These are phyloP conservation scores for Inga oerstediana DNA, from an alignment of 306 rosid species.

Conservation along the genomic window DNA sequence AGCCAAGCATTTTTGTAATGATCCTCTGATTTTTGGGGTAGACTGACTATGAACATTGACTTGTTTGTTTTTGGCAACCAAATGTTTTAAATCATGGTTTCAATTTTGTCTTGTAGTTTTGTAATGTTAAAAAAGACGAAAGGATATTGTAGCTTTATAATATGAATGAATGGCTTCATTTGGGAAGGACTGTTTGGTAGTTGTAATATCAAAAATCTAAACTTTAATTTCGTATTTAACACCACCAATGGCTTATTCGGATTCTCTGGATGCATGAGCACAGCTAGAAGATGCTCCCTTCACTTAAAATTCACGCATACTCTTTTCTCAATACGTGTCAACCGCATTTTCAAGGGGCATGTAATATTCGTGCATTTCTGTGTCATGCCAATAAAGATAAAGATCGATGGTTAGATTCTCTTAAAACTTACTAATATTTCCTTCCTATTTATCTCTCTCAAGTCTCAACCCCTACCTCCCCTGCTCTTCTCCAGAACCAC, in stretches of 20 bases:
- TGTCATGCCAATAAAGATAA: constrained; percentile 6
- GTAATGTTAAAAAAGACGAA: background rate
- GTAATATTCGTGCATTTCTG: constrained; percentile 29
- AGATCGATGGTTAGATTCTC: background rate
- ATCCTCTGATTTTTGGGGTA: background rate
- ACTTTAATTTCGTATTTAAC: background rate
- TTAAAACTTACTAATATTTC: background rate
- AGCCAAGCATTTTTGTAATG: background rate
- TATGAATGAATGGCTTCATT: background rate
- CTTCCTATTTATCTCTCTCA: constrained; percentile 25
- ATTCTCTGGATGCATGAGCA: background rate
- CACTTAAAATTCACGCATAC: background rate
- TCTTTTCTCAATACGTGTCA: constrained; percentile 29
- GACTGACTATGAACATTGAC: background rate
- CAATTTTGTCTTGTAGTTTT: background rate
- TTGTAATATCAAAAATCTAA: background rate
- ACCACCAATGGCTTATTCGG: background rate
- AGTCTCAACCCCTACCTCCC: constrained; percentile 21
- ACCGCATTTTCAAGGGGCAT: background rate
- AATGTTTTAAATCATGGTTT: too few relatives aligned
- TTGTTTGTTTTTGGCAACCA: too few relatives aligned
- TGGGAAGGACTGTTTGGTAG: background rate
- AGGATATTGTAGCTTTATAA: background rate
- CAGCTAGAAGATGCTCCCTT: background rate
- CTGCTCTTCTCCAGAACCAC: background rate